phyloP scores from a whole-genome alignment of 2,329 filamentous ascomycete genomes.

The Hypoxylon sp. region DNA sequence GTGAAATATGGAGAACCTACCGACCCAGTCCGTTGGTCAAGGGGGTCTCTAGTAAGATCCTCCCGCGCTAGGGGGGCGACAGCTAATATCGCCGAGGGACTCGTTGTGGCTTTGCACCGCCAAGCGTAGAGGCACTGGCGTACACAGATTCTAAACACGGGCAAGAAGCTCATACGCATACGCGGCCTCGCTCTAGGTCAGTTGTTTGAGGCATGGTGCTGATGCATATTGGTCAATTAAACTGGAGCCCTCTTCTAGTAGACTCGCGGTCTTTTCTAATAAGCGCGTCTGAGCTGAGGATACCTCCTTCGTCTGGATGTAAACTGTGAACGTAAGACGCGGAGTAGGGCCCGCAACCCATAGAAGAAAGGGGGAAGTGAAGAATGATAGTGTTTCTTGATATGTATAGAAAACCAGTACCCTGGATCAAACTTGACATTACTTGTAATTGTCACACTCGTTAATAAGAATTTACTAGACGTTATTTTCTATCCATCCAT shows the following conservation, averaged over 20 bases:
- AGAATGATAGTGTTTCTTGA: background rate
- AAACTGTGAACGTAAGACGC: background rate
- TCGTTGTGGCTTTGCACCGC: slow-evolving; percentile 20
- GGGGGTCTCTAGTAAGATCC: slow-evolving; percentile 5
- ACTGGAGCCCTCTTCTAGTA: slow-evolving; percentile 11
- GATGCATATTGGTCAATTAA: slow-evolving; percentile 14
- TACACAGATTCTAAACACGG: background rate
- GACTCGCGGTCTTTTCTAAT: slow-evolving; percentile 19
- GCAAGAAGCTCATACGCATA: slow-evolving; percentile 4
- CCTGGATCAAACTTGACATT: background rate
- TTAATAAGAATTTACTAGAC: background rate
- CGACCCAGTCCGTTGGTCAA: slow-evolving; percentile 2
- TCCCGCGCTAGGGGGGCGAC: background rate
- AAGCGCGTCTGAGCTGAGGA: slow-evolving; percentile 7
- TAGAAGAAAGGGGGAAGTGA: background rate
- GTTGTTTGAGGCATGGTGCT: background rate
- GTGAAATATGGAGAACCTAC: slow-evolving; percentile 5
- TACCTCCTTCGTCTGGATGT: background rate
- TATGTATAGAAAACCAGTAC: slow-evolving; percentile 4
- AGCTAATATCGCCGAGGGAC: slow-evolving; percentile 1
- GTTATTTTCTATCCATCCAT: background rate
- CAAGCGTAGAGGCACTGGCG: slow-evolving; percentile 5
- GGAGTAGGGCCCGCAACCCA: slow-evolving; percentile 5
- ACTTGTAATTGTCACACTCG: background rate
- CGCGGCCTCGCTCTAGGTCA: background rate